Percentiles rank a stretch among this genome's conserved stretches.
Evolutionary conservation across 2,329 filamentous ascomycete genomes (phyloP).

Genomic region (Neoarthrinium moseri): DNA sequence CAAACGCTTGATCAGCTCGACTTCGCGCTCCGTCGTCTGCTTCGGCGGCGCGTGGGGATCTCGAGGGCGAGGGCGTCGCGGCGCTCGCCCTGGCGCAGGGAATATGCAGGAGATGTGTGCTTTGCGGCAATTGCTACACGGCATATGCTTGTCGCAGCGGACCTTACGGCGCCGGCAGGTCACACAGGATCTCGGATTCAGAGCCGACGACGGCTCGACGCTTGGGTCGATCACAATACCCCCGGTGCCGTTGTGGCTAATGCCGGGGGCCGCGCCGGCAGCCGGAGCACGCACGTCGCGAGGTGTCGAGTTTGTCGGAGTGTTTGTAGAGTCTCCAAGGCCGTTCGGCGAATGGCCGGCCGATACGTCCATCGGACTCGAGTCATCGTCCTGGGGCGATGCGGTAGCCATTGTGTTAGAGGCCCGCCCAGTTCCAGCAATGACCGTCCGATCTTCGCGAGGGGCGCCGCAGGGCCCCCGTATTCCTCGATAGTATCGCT

Average conservation of each 20-base stretch:
- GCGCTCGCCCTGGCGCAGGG: slow-evolving; percentile 71
- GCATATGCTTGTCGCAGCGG: slow-evolving; percentile 75
- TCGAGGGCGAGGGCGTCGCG: slow-evolving; percentile 63
- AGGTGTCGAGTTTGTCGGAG: slow-evolving; percentile 4
- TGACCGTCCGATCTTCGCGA: not conserved
- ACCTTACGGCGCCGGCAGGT: slow-evolving; percentile 60
- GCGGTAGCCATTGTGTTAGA: slow-evolving; percentile 8
- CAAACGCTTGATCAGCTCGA: slow-evolving; percentile 70
- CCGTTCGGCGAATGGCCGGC: slow-evolving; percentile 1
- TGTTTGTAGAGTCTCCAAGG: slow-evolving; percentile 2
- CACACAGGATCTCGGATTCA: slow-evolving; percentile 42
- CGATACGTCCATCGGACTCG: slow-evolving; percentile 6
- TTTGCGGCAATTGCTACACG: slow-evolving; percentile 72
- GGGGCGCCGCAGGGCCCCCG: not conserved
- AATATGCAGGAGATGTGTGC: slow-evolving; percentile 72
- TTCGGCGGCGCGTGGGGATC: slow-evolving; percentile 62
- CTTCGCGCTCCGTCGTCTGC: slow-evolving; percentile 60
- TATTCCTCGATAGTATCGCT: not conserved
- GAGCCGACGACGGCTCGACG: slow-evolving; percentile 24
- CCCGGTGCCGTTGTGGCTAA: slow-evolving; percentile 19
- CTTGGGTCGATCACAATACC: slow-evolving; percentile 29
- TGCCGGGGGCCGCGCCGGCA: slow-evolving; percentile 2
- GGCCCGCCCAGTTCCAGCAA: not conserved
- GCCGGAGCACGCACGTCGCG: not conserved
- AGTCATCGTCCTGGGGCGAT: slow-evolving; percentile 5